Evolutionary conservation across 257 asterid species (phyloP), one percentile per base, ranked within the genome.

Genomic region (Gentiana macrophylla): DNA sequence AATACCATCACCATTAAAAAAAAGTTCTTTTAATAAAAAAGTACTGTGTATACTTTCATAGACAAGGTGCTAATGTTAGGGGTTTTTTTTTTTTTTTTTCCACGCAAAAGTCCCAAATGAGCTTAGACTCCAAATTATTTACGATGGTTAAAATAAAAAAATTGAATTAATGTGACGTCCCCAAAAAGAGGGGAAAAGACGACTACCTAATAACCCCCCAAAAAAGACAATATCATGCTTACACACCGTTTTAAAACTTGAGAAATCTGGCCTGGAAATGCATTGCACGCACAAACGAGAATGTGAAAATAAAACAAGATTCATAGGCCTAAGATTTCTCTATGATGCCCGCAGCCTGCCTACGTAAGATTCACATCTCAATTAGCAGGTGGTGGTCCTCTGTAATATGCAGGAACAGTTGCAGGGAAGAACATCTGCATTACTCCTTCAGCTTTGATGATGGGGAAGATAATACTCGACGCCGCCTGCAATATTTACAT

Each of bases 341-440:
- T 36, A 24, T 35, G 53, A 51, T 62, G 46, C 43, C 48, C 7
- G 9, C 49, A 48, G 57, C 24, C 24, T 0, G 24, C 24, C 24
- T 24, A 24, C 24, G 24, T 24, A 24, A 24, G 24, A 24, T 24
- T 24, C 24, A 24, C 24, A 24, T 4, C 60, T 71, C 64, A 71
- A 33, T 72, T 65, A 49, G 52, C 36, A 35, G 74, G 79, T 35
- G 74, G 79, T 35, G 79, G 77, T 60, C 67, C 72, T 67, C 80
- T 65, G 35, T 80, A 72, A 49, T 78, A 81, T 33, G 89, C 89
- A 10, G 80, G 76, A 64, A 75, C 67, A 0, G 82, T 73, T 8
- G 76, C 79, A 0, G 84, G 84, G 67, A 78, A 78, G 67, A 81
- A 75, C 82, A 81, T 78, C 66, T 81, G 80, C 34, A 76, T 75